Base-by-base conservation (phyloP, 2,329 filamentous ascomycete species). In the Calonectria montana region DNA sequence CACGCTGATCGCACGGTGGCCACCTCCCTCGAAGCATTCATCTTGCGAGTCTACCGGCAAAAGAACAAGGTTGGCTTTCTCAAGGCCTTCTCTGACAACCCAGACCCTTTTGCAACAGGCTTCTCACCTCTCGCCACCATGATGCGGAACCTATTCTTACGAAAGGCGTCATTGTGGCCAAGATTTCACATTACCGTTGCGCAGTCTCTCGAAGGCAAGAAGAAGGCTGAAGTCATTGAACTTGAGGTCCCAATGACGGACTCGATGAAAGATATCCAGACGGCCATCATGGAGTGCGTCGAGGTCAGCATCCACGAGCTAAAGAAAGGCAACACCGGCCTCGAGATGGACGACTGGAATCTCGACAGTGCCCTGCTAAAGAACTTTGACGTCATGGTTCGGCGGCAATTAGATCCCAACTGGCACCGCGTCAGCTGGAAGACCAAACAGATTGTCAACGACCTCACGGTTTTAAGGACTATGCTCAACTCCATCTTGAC, bases 301-400 rank as follows among this genome's bases (percentile, higher is more conserved):
- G 96, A 98, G 83, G 93, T 95, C 76, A 98, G 95, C 81, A 97
- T 99, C 75, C 91, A 94, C 67, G 97, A 99, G 84, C 88, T 99
- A 50, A 97, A 96, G 82, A 98, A 97, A 84, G 91, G 91, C 21
- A 98, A 98, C 80, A 90, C 92, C 1, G 96, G 95, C 2, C 87
- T 99, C 8, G 96, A 98, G 77, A 96, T 98, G 91, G 96, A 97
- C 71, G 96, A 98, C 80, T 98, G 96, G 96, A 98, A 95, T 62
- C 87, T 98, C 21, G 96, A 98, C 82, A 98, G 94, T 80, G 96
- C 96, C 41, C 85, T 98, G 72, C 93, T 98, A 76, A 94, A 93
- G 80, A 97, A 95, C 79, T 99, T 99, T 82, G 97, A 98, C 81
- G 87, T 94, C 72, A 93, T 96, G 67, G 92, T 99, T 63, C 90